phyloP scores from a whole-genome alignment of 768 basidiomycete genomes.

The Hygrophoropsis aurantiaca region DNA sequence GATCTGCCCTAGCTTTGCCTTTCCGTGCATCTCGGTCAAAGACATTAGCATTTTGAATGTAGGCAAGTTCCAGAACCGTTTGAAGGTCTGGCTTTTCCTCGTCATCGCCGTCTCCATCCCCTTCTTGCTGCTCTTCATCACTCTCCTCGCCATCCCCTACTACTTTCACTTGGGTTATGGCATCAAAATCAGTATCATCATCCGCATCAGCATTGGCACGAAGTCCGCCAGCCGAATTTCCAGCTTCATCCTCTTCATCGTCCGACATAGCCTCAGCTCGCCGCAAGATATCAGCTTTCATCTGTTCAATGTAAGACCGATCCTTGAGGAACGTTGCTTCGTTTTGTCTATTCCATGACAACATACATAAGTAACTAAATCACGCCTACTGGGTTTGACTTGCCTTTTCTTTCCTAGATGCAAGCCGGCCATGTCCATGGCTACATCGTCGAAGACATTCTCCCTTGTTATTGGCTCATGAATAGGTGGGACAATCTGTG shows the following conservation, averaged over 20 bases:
- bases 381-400: too few relatives aligned
- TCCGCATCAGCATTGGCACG: conserved; percentile 40
- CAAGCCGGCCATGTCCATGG: conserved; percentile 61
- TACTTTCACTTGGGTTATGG: conserved; percentile 41
- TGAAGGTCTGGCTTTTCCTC: conserved; percentile 42
- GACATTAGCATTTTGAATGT: conserved; percentile 68
- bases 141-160: conserved; percentile 59
- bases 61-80: conserved; percentile 72
- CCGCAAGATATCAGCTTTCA: conserved; percentile 83
- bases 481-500: neutral
- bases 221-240: conserved; percentile 19
- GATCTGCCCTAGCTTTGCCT: conserved; percentile 61
- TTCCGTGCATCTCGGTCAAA: conserved; percentile 81
- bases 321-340: conserved; percentile 51
- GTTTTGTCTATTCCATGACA: conserved; percentile 47
- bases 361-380: too few relatives aligned
- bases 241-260: conserved; percentile 60
- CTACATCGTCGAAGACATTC: conserved; percentile 77
- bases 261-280: conserved; percentile 66
- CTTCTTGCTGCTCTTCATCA: conserved; percentile 40
- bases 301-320: conserved; percentile 58
- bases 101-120: conserved; percentile 31
- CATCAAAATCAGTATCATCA: conserved; percentile 52
- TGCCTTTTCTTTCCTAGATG: conserved; percentile 67
- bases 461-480: conserved; percentile 42